Base-by-base conservation (phyloP, 495 filamentous ascomycete species). In the Barbatosphaeria neglecta region DNA sequence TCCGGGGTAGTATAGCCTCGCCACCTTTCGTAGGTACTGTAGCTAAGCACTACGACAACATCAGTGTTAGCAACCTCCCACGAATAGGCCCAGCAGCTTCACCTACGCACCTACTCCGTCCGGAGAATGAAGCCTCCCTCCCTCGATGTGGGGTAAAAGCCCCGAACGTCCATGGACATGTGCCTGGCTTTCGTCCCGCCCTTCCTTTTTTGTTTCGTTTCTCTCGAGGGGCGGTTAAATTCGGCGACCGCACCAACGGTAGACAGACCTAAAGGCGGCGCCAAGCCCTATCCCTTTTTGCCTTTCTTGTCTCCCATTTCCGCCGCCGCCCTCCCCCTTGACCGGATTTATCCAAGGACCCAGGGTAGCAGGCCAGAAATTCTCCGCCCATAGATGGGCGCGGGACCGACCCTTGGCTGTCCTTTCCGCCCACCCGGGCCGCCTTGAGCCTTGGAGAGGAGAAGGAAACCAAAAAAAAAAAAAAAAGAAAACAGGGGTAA, bases 161-260 rank as follows among this genome's bases (percentile, higher is more conserved):
- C n/a, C n/a, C n/a, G n/a, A n/a, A n/a, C n/a, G n/a, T n/a, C n/a
- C n/a, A n/a, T n/a, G n/a, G n/a, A n/a, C n/a, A n/a, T n/a, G n/a
- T n/a, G n/a, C n/a, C n/a, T n/a, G 16, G 7, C n/a, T 7, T 6
- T 6, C 37, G 6, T 39, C 37, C 6, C 6, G 6, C 7, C 37
- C n/a, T 16, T 39, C 37, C 6, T 31, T 13, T 2, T 31, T 13
- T 31, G 9, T 2, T 31, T 23, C 18, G 20, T 41, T 41, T 19
- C 27, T 46, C 28, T 24, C 37, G 37, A 24, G 45, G 37, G 13
- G 22, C 40, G 46, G 46, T 16, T 43, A 48, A 48, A 48, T 48
- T 17, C 3, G 8, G 6, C 28, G 11, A 8, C 27, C 27, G 2
- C 9, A 2, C 27, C 27, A 31, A n/a, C n/a, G 27, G 27, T 31